Evolutionary conservation across 2,329 filamentous ascomycete genomes (phyloP), one percentile per base, ranked within the genome.

Genomic region (Cladorrhinum sp.): DNA sequence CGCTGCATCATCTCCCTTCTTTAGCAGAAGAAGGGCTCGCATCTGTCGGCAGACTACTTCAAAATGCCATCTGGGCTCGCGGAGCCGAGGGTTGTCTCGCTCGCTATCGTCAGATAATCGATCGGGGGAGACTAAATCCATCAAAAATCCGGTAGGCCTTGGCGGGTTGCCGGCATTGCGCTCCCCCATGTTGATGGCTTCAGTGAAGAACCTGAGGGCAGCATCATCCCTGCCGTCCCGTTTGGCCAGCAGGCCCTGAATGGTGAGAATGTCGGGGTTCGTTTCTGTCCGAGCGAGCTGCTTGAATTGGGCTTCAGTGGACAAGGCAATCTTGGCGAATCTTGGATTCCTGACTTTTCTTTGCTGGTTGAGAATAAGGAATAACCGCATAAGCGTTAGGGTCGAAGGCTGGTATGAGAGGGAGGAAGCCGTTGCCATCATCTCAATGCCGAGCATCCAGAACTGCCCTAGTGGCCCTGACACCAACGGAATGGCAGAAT

Each of bases 361-460:
- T 61, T 23, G 67, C 8, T 66, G 24, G 26, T 39, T 42, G 1
- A 62, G 28, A 21, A 57, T 52, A n/a, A 54, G 24, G 46, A 70
- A 52, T 5, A 71, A 42, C 24, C 63, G 66, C 48, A 73, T 62
- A 9, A 76, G 36, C 2, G 73, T 70, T 33, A 79, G 64, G 4
- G 73, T 71, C 16, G 74, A 73, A 6, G 77, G 76, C 33, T 62
- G 54, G 66, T 78, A 77, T 39, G 66, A 70, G 1, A 73, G 62
- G 18, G 61, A 53, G 8, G 70, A 69, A 9, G 73, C 72, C 2
- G 73, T 71, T 58, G 70, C 57, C 49, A 78, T 68, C 64, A 79
- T 74, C 59, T 75, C 71, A 4, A 67, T 55, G 10, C 68, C 71
- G 1, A 78, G 60, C 24, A 60, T 52, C 51, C 55, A 62, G 8